Percentiles rank a stretch among this genome's conserved stretches.
phyloP scores from a whole-genome alignment of 805 yeast species.

The Ogataea saltuana region DNA sequence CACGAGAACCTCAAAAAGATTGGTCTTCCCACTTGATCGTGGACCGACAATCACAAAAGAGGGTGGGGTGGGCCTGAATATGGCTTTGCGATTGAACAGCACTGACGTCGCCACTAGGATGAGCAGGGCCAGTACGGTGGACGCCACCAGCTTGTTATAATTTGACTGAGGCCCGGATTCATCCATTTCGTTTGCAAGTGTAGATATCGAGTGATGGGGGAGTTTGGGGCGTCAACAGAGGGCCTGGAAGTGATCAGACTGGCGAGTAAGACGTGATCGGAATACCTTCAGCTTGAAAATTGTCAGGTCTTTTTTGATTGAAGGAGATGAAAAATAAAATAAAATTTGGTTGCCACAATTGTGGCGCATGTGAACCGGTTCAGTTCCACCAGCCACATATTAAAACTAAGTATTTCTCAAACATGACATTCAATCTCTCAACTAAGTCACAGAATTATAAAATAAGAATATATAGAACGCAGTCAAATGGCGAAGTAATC shows the following conservation, averaged over 20 bases:
- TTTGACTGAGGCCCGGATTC: too few species aligned
- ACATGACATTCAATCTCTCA: too few species aligned
- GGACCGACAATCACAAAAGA: constrained; percentile 21
- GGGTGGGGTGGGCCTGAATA: constrained; percentile 15
- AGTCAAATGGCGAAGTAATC: background rate
- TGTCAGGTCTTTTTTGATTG: too few species aligned
- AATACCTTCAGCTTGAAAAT: too few species aligned
- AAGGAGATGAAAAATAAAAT: constrained; percentile 1
- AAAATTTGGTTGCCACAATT: background rate
- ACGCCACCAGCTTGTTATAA: constrained; percentile 15
- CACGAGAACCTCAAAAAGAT: constrained; percentile 19
- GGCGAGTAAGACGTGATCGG: too few species aligned
- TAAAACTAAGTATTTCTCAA: too few species aligned
- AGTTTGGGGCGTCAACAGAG: too few species aligned
- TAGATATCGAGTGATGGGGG: too few species aligned
- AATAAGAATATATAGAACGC: background rate
- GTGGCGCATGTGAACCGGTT: too few species aligned
- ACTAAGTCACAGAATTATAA: background rate
- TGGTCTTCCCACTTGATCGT: constrained; percentile 23
- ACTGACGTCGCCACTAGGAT: constrained; percentile 21
- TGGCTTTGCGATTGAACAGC: constrained; percentile 16
- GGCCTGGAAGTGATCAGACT: too few species aligned
- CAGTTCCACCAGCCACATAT: too few species aligned
- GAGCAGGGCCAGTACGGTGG: constrained; percentile 17
- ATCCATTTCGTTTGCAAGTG: too few species aligned